Percentiles rank a stretch among this genome's conserved stretches.
Conservation (phyloP, 2,329 filamentous ascomycete genomes). For the Stenocarpella maydis region DNA sequence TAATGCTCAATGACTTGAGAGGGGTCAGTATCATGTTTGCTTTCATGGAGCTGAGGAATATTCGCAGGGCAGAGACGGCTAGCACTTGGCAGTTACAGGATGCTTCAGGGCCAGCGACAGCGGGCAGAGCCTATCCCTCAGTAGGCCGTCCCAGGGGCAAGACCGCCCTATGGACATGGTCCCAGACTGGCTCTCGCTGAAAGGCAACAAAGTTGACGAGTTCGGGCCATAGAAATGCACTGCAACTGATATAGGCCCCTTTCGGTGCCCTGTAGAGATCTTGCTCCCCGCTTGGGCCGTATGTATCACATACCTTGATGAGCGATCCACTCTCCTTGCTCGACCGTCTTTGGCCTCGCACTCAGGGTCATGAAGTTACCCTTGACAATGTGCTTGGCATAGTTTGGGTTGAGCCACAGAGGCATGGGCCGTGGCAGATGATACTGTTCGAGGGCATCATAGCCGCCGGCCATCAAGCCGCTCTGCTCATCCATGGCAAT, state of each 20-base stretch:
- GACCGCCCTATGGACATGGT: not conserved
- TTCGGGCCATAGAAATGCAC: not conserved
- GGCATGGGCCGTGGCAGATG: conserved; percentile 73
- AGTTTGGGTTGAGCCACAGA: conserved; percentile 77
- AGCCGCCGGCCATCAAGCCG: conserved; percentile 55
- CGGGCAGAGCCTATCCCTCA: not conserved
- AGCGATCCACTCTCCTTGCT: conserved; percentile 94
- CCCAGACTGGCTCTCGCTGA: not conserved
- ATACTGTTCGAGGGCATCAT: conserved; percentile 66
- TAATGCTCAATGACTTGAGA: conserved; percentile 87
- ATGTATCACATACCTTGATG: conserved; percentile 77
- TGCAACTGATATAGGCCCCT: not conserved
- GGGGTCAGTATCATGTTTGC: conserved; percentile 18
- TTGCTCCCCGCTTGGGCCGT: not conserved
- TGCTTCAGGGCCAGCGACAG: conserved; percentile 29
- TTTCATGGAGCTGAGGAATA: not conserved
- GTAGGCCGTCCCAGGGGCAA: not conserved
- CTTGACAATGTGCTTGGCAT: conserved; percentile 89
- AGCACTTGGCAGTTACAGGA: conserved; percentile 4
- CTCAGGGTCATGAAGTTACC: conserved; percentile 98
- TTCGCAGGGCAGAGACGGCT: not conserved
- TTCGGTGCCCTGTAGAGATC: not conserved
- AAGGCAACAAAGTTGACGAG: not conserved
- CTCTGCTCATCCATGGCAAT: conserved; percentile 73
- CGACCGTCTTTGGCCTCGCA: conserved; percentile 90